Conservation (phyloP, 2,329 filamentous ascomycete genomes). For the Bisporella sp. region DNA sequence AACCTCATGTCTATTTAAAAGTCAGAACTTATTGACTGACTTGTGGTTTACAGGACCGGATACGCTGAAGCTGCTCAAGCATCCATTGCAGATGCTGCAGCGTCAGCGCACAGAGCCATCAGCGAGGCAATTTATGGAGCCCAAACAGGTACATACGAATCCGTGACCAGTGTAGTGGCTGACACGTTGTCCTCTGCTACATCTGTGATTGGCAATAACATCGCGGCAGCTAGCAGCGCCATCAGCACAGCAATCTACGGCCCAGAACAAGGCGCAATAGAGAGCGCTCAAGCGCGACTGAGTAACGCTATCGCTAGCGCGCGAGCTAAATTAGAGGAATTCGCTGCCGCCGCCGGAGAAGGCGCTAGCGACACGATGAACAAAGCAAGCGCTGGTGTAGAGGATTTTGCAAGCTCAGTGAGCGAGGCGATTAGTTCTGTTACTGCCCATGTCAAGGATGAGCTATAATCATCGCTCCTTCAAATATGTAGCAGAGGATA, state of each 20-base stretch:
- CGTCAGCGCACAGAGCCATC: slow-evolving; percentile 47
- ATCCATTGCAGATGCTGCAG: slow-evolving; percentile 45
- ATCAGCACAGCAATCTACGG: slow-evolving; percentile 20
- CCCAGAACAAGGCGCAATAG: slow-evolving; percentile 20
- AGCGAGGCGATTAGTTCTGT: slow-evolving; percentile 32
- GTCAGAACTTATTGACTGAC: too few species aligned
- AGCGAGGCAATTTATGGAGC: slow-evolving; percentile 51
- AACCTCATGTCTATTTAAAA: too few species aligned
- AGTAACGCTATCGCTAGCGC: slow-evolving; percentile 22
- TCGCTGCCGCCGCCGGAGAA: slow-evolving; percentile 20
- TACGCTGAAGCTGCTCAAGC: slow-evolving; percentile 46
- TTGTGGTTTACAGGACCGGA: slow-evolving; percentile 23
- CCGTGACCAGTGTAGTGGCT: slow-evolving; percentile 25
- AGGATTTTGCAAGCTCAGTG: slow-evolving; percentile 39
- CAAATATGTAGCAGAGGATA: not conserved
- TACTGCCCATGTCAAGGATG: slow-evolving; percentile 41
- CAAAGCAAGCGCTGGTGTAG: slow-evolving; percentile 34
- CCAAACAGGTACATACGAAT: slow-evolving; percentile 39
- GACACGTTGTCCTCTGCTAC: slow-evolving; percentile 14
- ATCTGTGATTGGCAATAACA: slow-evolving; percentile 8
- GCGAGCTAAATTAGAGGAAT: slow-evolving; percentile 20
- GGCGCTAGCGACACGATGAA: slow-evolving; percentile 29
- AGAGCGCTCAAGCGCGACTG: slow-evolving; percentile 23
- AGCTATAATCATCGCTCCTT: slow-evolving; percentile 34
- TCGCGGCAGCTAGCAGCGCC: slow-evolving; percentile 7